Base-by-base conservation (phyloP, 2,329 filamentous ascomycete genomes). In the Hypoxylon sp. region DNA sequence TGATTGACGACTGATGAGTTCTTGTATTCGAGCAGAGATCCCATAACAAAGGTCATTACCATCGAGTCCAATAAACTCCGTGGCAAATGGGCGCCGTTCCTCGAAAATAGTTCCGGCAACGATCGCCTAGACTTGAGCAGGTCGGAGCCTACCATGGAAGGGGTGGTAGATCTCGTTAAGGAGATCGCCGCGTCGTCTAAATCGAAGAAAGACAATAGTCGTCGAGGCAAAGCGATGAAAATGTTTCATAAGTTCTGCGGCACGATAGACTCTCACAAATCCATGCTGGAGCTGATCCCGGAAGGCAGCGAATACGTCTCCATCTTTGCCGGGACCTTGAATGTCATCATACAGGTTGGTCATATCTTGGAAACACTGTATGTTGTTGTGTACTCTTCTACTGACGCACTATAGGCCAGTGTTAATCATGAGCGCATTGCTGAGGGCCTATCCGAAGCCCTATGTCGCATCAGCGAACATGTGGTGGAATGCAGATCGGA, bases 231-330 rank as follows among this genome's bases (percentile, higher is more conserved):
- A 9, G 32, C 32, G 5, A 36, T 36, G 9, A 36, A 23, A 6
- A 11, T 23, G 19, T 36, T 36, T 12, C 32, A 36, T 21, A 23
- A 21, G 9, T 36, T 36, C 17, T 36, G 32, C n/a, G 17, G 17
- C 32, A 36, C 17, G 3, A 23, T 36, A 13, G 32, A 36, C 3
- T 36, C 32, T 6, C 32, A 36, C 13, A 36, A 23, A 12, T 36
- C 17, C 8, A 36, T 36, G 32, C 32, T 36, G 7, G 19, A 36
- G 8, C 19, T 36, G 2, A 36, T 36, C 9, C 32, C 32, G 3
- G 32, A 36, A 21, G 32, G 32, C 4, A 36, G n/a, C n/a, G 32
- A 36, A 23, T 36, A 36, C 9, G 32, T 36, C 32, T 36, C 32
- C 9, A 36, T 36, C 1, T 36, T 36, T 23, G 19, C 32, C 4